Base-by-base conservation (phyloP, 2,329 filamentous ascomycete species). In the Curvularia eragrostidis region DNA sequence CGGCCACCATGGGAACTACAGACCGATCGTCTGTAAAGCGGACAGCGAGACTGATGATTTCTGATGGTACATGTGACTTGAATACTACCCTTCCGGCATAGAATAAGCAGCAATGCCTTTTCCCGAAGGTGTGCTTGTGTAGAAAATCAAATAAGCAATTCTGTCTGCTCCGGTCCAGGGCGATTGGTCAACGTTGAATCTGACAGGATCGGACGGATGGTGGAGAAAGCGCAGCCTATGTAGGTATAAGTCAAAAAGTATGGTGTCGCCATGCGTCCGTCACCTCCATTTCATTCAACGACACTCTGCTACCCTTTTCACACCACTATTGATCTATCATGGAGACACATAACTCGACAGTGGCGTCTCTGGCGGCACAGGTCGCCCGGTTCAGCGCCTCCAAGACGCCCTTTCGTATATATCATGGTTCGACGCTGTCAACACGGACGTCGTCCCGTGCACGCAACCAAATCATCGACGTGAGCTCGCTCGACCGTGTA, bases 361-460 rank as follows among this genome's bases (percentile, higher is more conserved):
- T 75, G 21, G 59, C 65, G 18, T 52, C 52, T n/a, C 66, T 76
- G 12, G 65, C 71, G 26, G 62, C 64, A 10, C 56, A 68, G 49
- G 79, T 85, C 34, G 73, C 73, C 44, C 60, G 69, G 6, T 86
- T 85, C 73, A 69, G 63, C 48, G 52, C 48, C 70, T 83, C 73
- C n/a, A 75, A 69, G 65, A 76, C 78, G 23, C 78, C 80, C 4
- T 86, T 84, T 63, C 79, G 83, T n/a, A 81, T 86, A 50, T 84
- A 82, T 65, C 84, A 87, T 76, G 84, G 84, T 53, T 82, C 79
- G 5, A 86, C 84, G 3, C 83, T 85, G 51, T 83, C 80, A 43
- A 86, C 83, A 7, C 72, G 82, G 9, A 72, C 76, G 34, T 77
- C 78, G 8, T 70, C 77, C 23, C 67, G 79, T 42, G 75, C 78